Percentiles rank a stretch among this genome's conserved stretches.
phyloP scores from a whole-genome alignment of 805 yeast species.

The Pichia cephalocereana region DNA sequence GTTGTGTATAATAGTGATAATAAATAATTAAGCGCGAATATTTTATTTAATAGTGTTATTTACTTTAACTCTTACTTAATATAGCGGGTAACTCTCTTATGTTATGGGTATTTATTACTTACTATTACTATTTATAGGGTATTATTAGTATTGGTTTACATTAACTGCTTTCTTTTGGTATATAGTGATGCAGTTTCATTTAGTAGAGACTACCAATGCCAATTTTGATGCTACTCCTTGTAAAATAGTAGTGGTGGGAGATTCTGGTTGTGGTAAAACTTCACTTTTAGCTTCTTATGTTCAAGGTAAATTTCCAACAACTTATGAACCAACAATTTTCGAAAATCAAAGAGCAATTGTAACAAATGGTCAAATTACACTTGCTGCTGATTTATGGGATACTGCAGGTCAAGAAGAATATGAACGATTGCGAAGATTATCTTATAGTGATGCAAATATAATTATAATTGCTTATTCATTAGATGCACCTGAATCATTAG shows the following conservation, averaged over 20 bases:
- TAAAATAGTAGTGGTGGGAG: constrained; percentile 84
- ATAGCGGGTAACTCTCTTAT: no score
- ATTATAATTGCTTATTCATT: constrained; percentile 69
- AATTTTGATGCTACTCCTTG: constrained; percentile 11
- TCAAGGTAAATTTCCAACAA: constrained; percentile 92
- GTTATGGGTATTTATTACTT: no score
- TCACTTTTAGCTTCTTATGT: constrained; percentile 92
- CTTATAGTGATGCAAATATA: constrained; percentile 77
- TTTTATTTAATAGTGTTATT: no score
- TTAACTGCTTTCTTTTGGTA: no score
- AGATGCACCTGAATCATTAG: constrained; percentile 51
- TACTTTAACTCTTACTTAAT: no score
- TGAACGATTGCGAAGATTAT: constrained; percentile 77
- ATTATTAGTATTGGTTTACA: no score
- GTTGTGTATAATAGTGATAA: no score
- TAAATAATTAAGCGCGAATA: no score
- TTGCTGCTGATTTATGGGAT: constrained; percentile 87
- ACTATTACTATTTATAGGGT: no score
- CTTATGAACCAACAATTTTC: constrained; percentile 95
- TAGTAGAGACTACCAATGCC: no score
- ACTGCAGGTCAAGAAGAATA: constrained; percentile 94
- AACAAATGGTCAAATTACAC: constrained; percentile 83
- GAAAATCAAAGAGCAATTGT: constrained; percentile 88
- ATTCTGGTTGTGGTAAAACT: constrained; percentile 98
- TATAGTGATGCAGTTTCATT: no score